Conservation (phyloP, 2,329 filamentous ascomycete genomes). For the Calycina herbarum region DNA sequence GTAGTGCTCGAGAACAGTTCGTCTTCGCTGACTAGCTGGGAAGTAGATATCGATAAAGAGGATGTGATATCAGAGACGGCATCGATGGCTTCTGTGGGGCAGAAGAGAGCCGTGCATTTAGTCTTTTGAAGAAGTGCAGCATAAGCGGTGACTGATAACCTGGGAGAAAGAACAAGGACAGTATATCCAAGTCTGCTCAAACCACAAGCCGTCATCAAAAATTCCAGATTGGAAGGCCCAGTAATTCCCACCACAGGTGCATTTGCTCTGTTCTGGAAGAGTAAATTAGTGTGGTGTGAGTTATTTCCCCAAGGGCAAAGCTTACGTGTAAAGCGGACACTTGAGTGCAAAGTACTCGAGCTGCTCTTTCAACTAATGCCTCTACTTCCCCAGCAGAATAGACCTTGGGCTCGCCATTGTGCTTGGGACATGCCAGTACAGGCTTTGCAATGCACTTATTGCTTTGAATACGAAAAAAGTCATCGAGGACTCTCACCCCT, state of each 20-base stretch:
- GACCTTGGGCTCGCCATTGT: not conserved
- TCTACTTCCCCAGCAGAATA: not conserved
- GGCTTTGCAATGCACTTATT: not conserved
- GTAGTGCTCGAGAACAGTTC: no score
- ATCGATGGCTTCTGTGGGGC: not conserved
- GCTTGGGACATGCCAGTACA: not conserved
- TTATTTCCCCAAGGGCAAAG: not conserved
- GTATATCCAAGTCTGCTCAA: constrained; percentile 1
- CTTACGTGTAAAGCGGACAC: not conserved
- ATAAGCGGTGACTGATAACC: not conserved
- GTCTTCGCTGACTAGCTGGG: no score
- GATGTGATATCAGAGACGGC: no score
- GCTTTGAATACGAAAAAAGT: not conserved
- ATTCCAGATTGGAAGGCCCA: not conserved
- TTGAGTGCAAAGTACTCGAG: not conserved
- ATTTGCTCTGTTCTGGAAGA: not conserved
- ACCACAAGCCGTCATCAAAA: not conserved
- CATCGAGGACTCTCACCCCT: not conserved
- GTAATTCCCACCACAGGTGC: not conserved
- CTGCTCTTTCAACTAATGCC: not conserved
- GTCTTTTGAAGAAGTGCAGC: not conserved
- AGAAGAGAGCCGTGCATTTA: not conserved
- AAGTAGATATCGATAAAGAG: no score
- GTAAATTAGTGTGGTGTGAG: not conserved
- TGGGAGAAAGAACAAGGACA: not conserved